Evolutionary conservation across 2,329 filamentous ascomycete genomes (phyloP).

Genomic region (Chaetothyriales sp.): DNA sequence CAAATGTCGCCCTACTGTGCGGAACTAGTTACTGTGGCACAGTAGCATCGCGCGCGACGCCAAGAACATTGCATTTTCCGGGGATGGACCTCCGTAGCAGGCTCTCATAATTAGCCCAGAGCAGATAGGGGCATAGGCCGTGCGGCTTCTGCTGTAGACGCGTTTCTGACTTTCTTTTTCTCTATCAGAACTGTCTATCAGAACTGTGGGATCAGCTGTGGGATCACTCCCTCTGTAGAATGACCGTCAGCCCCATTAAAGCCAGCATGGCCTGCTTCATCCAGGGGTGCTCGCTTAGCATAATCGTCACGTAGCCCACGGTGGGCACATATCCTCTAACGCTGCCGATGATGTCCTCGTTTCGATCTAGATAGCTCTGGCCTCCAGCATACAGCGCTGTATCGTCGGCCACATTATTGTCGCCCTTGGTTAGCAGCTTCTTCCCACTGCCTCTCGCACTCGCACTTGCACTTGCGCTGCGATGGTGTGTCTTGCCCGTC

Average conservation of each 20-base stretch:
- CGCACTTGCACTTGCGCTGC: no score
- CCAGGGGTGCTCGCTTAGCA: constrained; percentile 92
- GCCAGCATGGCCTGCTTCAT: constrained; percentile 89
- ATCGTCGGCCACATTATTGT: constrained; percentile 91
- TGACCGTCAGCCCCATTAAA: constrained; percentile 86
- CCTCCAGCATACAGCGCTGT: constrained; percentile 77
- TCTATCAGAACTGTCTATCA: no score
- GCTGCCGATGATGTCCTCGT: constrained; percentile 79
- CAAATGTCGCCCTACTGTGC: no score
- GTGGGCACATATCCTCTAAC: constrained; percentile 87
- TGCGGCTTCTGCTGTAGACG: no score
- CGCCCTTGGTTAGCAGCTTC: constrained; percentile 83
- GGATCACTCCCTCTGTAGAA: constrained; percentile 71
- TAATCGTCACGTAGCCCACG: constrained; percentile 91
- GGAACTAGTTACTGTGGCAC: no score
- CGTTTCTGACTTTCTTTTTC: no score
- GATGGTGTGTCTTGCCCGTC: no score
- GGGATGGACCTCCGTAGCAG: no score
- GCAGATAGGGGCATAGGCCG: no score
- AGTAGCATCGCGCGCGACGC: no score
- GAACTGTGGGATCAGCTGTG: background rate
- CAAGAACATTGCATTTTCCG: no score
- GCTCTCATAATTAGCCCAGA: no score
- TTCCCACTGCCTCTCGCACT: constrained; percentile 14
- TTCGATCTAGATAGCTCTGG: constrained; percentile 72